These are phyloP conservation scores for Wallacemonas sp. DNA, from an alignment of 208 protist genomes.

Conservation along the genomic window DNA sequence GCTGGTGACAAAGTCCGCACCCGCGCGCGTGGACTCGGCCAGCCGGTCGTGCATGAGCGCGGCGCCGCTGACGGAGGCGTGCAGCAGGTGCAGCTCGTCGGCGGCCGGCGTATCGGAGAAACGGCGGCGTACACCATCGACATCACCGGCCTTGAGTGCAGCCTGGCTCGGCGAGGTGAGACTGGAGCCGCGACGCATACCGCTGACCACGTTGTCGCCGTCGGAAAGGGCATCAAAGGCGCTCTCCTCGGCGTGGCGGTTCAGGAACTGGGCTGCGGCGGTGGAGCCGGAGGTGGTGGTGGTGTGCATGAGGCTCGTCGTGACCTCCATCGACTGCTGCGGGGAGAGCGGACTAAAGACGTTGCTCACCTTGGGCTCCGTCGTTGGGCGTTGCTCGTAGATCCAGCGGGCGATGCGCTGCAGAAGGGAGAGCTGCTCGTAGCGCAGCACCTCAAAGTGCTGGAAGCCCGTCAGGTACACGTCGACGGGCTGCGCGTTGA, in stretches of 20 bases:
- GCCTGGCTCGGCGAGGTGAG: neutral
- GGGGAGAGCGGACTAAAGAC: constrained; percentile 18
- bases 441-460: constrained; percentile 40
- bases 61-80: constrained; percentile 12
- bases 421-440: constrained; percentile 44
- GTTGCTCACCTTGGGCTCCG: constrained; percentile 13
- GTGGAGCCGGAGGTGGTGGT: neutral
- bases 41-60: constrained; percentile 14
- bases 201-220: neutral
- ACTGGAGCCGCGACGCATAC: neutral
- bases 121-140: neutral
- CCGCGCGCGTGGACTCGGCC: constrained; percentile 2
- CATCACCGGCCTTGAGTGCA: neutral
- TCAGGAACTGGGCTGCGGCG: constrained; percentile 26
- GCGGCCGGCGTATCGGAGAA: neutral
- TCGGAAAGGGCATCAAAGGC: neutral
- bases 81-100: constrained; percentile 8
- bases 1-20: constrained; percentile 1
- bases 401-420: constrained; percentile 37
- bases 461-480: constrained; percentile 34
- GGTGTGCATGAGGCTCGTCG: constrained; percentile 21
- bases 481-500: constrained; percentile 19
- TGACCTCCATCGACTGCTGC: constrained; percentile 29
- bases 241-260: neutral
- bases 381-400: constrained; percentile 1